Evolutionary conservation across 192 early-diverging fungal genomes (phyloP).

Genomic region (Coemansia sp.): DNA sequence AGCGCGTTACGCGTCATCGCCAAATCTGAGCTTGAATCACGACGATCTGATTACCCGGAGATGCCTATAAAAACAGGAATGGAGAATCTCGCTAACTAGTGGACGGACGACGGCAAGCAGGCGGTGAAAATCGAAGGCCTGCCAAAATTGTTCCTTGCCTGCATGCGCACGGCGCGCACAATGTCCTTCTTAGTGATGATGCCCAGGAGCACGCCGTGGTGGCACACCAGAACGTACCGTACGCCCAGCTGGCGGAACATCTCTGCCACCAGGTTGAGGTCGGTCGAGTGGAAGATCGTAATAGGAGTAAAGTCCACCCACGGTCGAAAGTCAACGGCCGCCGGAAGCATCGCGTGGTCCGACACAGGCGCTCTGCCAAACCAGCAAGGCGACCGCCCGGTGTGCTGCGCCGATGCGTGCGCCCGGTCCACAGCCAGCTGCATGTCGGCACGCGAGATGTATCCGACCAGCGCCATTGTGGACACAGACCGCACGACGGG

Average conservation of each 20-base stretch:
- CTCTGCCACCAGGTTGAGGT: conserved; percentile 68
- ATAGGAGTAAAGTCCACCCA: conserved; percentile 73
- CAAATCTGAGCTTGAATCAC: too few relatives aligned
- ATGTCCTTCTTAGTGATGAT: conserved; percentile 76
- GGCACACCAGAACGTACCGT: conserved; percentile 61
- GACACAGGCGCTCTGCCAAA: conserved; percentile 5
- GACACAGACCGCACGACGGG: conserved; percentile 65
- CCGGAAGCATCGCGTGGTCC: not conserved
- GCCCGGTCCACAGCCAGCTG: conserved; percentile 34
- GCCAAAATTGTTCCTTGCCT: conserved; percentile 35
- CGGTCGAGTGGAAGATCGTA: conserved; percentile 61
- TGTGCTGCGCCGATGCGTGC: conserved; percentile 18
- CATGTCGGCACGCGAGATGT: conserved; percentile 66
- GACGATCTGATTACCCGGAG: too few relatives aligned
- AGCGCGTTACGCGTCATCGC: not conserved
- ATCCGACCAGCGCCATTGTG: conserved; percentile 67
- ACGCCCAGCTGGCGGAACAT: conserved; percentile 68
- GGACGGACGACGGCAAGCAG: not conserved
- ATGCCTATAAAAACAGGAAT: not conserved
- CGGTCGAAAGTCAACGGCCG: conserved; percentile 59
- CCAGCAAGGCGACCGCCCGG: conserved; percentile 35
- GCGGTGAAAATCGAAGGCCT: conserved; percentile 16
- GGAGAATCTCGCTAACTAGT: not conserved
- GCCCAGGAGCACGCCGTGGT: conserved; percentile 62
- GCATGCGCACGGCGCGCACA: conserved; percentile 54